A percentile compares a stretch with the other conserved stretches of the same genome.
Conservation (phyloP, 2,329 filamentous ascomycete species). For the Pleoardoris graminearum region DNA sequence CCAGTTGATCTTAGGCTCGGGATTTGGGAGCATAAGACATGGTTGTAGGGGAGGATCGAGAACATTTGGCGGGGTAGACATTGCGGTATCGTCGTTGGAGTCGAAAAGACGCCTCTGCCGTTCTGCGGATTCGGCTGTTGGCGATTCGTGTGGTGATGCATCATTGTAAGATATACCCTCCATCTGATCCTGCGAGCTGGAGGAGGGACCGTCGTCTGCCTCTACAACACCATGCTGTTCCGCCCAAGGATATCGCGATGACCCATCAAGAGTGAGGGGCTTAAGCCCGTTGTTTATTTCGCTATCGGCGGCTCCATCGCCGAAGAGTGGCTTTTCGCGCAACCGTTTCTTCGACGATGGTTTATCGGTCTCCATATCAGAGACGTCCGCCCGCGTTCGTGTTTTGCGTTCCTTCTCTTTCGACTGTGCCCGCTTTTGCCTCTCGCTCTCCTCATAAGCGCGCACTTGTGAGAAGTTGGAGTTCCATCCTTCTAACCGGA, state of each 20-base stretch:
- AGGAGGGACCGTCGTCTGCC: slow-evolving; percentile 45
- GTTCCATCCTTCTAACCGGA: slow-evolving; percentile 84
- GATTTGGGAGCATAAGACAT: slow-evolving; percentile 35
- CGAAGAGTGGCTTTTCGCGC: slow-evolving; percentile 50
- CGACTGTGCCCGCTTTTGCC: slow-evolving; percentile 43
- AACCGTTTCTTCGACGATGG: slow-evolving; percentile 59
- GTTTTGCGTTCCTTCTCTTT: slow-evolving; percentile 50
- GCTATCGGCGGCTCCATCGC: slow-evolving; percentile 34
- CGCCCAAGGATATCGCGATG: slow-evolving; percentile 42
- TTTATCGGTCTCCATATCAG: slow-evolving; percentile 54
- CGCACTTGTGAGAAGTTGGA: slow-evolving; percentile 66
- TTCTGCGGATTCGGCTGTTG: slow-evolving; percentile 19
- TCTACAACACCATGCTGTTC: slow-evolving; percentile 55
- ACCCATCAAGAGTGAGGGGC: slow-evolving; percentile 23
- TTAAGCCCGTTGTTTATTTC: slow-evolving; percentile 26
- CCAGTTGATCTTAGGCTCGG: slow-evolving; percentile 77
- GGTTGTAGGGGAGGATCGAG: slow-evolving; percentile 38
- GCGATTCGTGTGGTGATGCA: slow-evolving; percentile 21
- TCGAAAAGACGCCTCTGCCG: slow-evolving; percentile 21
- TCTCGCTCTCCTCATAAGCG: slow-evolving; percentile 64
- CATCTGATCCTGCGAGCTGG: slow-evolving; percentile 42
- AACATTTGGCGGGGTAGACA: slow-evolving; percentile 13
- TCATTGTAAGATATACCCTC: slow-evolving; percentile 41
- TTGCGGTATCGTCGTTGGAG: slow-evolving; percentile 10
- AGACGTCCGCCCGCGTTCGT: slow-evolving; percentile 46